Percentiles rank a stretch among this genome's conserved stretches.
These are phyloP conservation scores for Gloeophyllum trabeum DNA, from an alignment of 768 basidiomycete species.

Conservation along the genomic window DNA sequence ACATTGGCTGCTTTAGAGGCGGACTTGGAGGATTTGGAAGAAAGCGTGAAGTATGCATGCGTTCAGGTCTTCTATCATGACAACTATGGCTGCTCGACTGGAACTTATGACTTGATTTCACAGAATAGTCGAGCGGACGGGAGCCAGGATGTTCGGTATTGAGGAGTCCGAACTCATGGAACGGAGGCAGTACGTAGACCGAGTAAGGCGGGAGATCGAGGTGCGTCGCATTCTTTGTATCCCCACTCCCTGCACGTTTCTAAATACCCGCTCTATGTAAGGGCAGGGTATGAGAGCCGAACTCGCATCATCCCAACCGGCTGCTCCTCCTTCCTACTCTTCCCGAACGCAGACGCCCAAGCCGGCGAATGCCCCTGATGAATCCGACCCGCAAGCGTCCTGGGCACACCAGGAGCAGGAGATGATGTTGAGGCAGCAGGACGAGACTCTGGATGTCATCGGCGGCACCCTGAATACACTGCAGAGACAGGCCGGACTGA, in stretches of 20 bases:
- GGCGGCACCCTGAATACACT: constrained; percentile 77
- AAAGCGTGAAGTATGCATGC: constrained; percentile 68
- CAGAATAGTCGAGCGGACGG: constrained; percentile 82
- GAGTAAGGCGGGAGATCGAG: constrained; percentile 68
- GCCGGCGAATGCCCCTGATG: too few relatives aligned
- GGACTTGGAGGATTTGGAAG: constrained; percentile 88
- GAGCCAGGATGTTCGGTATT: constrained; percentile 77
- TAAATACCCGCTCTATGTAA: constrained; percentile 15
- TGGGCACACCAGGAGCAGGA: constrained; percentile 88
- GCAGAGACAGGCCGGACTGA: constrained; percentile 84
- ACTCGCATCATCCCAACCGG: constrained; percentile 31
- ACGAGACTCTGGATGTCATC: constrained; percentile 80
- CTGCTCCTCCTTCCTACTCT: too few relatives aligned
- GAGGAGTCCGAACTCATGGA: constrained; percentile 66
- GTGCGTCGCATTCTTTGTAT: too few relatives aligned
- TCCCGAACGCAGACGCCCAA: too few relatives aligned
- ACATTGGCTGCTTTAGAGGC: constrained; percentile 72
- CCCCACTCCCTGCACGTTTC: constrained; percentile 7
- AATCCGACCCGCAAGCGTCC: constrained; percentile 51
- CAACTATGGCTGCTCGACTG: too few relatives aligned
- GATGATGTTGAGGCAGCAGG: constrained; percentile 85
- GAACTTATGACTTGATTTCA: too few relatives aligned
- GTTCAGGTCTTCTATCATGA: too few relatives aligned
- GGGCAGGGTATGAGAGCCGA: constrained; percentile 70
- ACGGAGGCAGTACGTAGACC: constrained; percentile 65